phyloP scores from a whole-genome alignment of 1,284 basidiomycete species.

The Austroboletus niveus region DNA sequence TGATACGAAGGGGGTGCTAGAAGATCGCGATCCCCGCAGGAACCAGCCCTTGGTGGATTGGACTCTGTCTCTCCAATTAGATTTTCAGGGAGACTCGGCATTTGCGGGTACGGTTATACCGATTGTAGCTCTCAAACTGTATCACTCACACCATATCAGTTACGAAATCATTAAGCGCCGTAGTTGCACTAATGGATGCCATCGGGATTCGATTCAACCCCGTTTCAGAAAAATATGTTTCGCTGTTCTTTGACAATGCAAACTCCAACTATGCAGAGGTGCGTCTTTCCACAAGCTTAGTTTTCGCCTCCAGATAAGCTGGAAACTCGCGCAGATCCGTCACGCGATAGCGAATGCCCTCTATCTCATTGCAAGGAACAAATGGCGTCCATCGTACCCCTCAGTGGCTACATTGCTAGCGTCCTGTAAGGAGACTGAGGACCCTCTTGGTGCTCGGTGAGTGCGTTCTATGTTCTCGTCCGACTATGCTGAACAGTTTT shows the following conservation, averaged over 20 bases:
- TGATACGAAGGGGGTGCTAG: conserved; percentile 26
- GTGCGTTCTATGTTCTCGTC: conserved; percentile 9
- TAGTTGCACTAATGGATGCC: conserved; percentile 58
- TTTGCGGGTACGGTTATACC: conserved; percentile 58
- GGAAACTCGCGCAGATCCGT: conserved; percentile 53
- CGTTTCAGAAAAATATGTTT: conserved; percentile 65
- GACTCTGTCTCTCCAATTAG: conserved; percentile 73
- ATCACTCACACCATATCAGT: conserved; percentile 41
- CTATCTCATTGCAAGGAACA: conserved; percentile 56
- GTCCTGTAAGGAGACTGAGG: conserved; percentile 57
- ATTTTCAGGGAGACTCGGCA: conserved; percentile 78
- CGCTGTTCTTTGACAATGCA: conserved; percentile 72
- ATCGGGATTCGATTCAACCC: conserved; percentile 64
- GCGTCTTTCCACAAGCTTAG: conserved; percentile 13
- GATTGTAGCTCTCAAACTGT: not conserved
- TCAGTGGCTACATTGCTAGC: conserved; percentile 63
- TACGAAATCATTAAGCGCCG: conserved; percentile 63
- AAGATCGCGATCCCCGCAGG: conserved; percentile 86
- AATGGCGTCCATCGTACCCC: conserved; percentile 77
- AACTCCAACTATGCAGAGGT: conserved; percentile 86
- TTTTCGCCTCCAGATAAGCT: conserved; percentile 5
- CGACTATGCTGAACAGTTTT: conserved; percentile 5
- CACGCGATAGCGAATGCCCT: conserved; percentile 69
- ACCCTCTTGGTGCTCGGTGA: conserved; percentile 66
- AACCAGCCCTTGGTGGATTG: conserved; percentile 78